Base-by-base conservation (phyloP, 2,329 filamentous ascomycete species). In the Venturia effusa region DNA sequence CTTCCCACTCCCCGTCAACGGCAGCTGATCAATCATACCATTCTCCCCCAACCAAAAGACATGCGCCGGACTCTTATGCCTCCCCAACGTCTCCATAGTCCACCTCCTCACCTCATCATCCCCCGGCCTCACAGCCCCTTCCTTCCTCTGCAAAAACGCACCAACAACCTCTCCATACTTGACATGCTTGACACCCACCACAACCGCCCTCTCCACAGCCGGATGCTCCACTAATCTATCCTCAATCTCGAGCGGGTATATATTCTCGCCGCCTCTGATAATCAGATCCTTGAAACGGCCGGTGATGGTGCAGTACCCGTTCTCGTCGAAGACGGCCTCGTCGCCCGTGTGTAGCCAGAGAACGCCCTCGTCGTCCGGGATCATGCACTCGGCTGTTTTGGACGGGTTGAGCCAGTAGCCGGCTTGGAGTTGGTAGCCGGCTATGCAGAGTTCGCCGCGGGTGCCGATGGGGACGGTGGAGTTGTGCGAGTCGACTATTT, bases 201-300 rank as follows among this genome's bases (percentile, higher is more conserved):
- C 88, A 59, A 88, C 81, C 17, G 88, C 88, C n/a, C 83, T 78
- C 1, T 79, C 73, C 34, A 91, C 80, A 1, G 79, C 76, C 0
- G 84, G 80, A 72, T 91, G 88, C 1, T 81, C 79, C 57, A 85
- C 76, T n/a, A 91, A 79, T 2, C 87, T 81, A 72, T 89, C 87
- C 74, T 91, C 88, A 66, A 90, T 89, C 71, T 91, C 88, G 27
- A 90, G 80, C 0, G 88, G 88, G 70, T 90, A 71, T 81, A 76
- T 45, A 27, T 61, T 51, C 22, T 55, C 67, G 72, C 43, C 68
- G 74, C 85, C 88, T 69, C 88, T 79, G 66, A 91, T 91, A 65
- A 91, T 90, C 41, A 91, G 90, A 65, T 92, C 88, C 76, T 91
- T 91, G 75, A 90, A 89, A 24, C 88, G 79, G 0, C 88, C 88